Evolutionary conservation across 2,329 filamentous ascomycete genomes (phyloP), one percentile per base, ranked within the genome.

Genomic region (Sporothrix mexicana): DNA sequence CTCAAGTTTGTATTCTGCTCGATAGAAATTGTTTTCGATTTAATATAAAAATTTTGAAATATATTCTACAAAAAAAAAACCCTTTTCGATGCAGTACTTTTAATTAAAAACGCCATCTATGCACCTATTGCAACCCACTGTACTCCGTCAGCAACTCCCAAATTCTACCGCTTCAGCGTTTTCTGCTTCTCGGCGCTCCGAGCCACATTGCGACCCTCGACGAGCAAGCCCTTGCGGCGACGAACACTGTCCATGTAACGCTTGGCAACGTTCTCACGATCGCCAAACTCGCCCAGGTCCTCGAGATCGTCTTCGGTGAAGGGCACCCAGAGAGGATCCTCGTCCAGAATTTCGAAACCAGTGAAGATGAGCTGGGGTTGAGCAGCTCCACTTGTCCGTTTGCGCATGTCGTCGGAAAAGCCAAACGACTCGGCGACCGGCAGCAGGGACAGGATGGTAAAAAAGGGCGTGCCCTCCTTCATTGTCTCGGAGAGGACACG

Each of bases 291-390:
- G 36, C 96, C 96, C 74, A 99, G 83, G 84, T 99, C 96, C 85
- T 99, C 96, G 69, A 99, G 83, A 79, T 99, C 94, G 80, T 98
- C 96, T 80, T 98, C 96, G 0, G 95, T 98, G 76, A 94, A 94
- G 0, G 96, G 96, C 64, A 97, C 94, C 96, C 96, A 99, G 84
- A 97, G 97, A 0, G 96, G 96, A 84, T 99, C 96, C 82, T 98
- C 92, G 80, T 98, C 94, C 1, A 98, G 85, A 77, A 97, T 88
- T 81, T 98, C 94, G 79, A 95, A 99, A 0, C 96, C 96, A 8
- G 93, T 89, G 80, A 98, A 99, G 74, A 97, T 92, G 51, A 99
- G 87, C 85, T 98, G 96, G 68, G 96, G 96, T 78, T 93, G 92
- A 0, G 96, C 96, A 2, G 93, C 93, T 2, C 96, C 96, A 7